A percentile compares a stretch with the other conserved stretches of the same genome.
Evolutionary conservation across 169 alveolate species (phyloP).

Genomic region (Cryptosporidium canis): DNA sequence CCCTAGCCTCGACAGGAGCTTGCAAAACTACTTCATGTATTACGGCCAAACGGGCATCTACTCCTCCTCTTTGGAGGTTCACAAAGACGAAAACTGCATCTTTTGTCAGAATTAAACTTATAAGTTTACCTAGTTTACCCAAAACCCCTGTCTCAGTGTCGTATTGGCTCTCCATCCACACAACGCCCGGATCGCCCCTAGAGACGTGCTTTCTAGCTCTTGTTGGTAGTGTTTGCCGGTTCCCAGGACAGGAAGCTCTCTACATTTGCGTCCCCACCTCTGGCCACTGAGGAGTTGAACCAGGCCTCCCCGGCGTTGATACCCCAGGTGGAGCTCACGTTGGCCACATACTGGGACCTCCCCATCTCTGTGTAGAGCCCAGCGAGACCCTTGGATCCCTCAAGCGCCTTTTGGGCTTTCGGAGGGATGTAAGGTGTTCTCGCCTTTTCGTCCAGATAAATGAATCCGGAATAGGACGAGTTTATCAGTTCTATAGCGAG

Average conservation of each 20-base stretch:
- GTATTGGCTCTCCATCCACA: too few species aligned
- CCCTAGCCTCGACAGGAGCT: neutral
- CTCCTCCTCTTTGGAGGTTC: constrained; percentile 5
- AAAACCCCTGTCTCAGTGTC: too few species aligned
- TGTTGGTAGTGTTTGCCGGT: constrained; percentile 27
- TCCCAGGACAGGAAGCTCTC: constrained; percentile 73
- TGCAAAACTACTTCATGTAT: constrained; percentile 20
- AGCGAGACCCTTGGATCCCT: constrained; percentile 54
- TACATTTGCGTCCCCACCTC: constrained; percentile 67
- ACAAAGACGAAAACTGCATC: constrained; percentile 41
- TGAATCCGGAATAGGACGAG: constrained; percentile 51
- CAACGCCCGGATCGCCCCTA: too few species aligned
- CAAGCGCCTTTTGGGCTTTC: constrained; percentile 23
- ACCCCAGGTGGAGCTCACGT: constrained; percentile 66
- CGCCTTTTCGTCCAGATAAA: constrained; percentile 29
- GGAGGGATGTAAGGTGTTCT: constrained; percentile 54
- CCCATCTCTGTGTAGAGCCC: constrained; percentile 65
- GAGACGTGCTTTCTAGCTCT: too few species aligned
- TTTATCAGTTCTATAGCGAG: constrained; percentile 35
- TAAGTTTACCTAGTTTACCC: too few species aligned
- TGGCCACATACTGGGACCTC: constrained; percentile 20
- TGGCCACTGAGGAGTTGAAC: constrained; percentile 34
- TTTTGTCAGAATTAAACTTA: constrained; percentile 16
- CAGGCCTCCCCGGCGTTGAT: constrained; percentile 68
- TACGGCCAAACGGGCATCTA: constrained; percentile 57